A percentile compares a stretch with the other conserved stretches of the same genome.
Conservation (phyloP, 1,284 basidiomycete genomes). For the Trichosporon ovoides region DNA sequence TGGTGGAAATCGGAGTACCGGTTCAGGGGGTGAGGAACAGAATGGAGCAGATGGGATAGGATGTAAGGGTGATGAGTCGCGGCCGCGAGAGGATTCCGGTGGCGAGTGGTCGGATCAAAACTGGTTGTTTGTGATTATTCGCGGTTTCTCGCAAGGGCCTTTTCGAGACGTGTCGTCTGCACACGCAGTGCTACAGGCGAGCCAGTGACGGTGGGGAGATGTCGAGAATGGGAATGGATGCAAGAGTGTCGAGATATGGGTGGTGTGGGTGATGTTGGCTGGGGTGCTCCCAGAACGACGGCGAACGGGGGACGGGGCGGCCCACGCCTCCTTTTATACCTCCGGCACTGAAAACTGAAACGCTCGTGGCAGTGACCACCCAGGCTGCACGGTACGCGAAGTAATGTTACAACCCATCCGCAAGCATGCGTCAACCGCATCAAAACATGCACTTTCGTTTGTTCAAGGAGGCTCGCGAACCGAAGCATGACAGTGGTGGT, state of each 20-base stretch:
- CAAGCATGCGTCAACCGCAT: too few relatives aligned
- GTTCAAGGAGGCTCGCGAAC: too few relatives aligned
- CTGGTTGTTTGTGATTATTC: conserved; percentile 7
- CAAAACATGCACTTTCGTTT: too few relatives aligned
- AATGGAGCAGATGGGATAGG: background rate
- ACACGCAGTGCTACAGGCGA: background rate
- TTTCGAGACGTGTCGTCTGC: background rate
- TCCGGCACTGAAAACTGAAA: background rate
- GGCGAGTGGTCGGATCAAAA: background rate
- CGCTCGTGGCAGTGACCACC: background rate
- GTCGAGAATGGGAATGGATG: background rate
- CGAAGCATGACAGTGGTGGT: too few relatives aligned
- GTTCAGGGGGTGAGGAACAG: background rate
- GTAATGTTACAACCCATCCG: too few relatives aligned
- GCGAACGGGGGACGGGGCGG: background rate
- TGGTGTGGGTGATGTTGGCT: conserved; percentile 1
- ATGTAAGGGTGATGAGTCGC: background rate
- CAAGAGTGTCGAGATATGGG: background rate
- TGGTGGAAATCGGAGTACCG: conserved; percentile 4
- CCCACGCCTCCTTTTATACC: conserved; percentile 1
- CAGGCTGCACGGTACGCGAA: background rate
- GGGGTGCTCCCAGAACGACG: conserved; percentile 5
- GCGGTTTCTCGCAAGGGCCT: conserved; percentile 3
- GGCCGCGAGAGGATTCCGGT: background rate
- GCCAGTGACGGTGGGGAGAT: background rate